Conservation (phyloP, 352 stramenopile species). For the Phytophthora hybrid region DNA sequence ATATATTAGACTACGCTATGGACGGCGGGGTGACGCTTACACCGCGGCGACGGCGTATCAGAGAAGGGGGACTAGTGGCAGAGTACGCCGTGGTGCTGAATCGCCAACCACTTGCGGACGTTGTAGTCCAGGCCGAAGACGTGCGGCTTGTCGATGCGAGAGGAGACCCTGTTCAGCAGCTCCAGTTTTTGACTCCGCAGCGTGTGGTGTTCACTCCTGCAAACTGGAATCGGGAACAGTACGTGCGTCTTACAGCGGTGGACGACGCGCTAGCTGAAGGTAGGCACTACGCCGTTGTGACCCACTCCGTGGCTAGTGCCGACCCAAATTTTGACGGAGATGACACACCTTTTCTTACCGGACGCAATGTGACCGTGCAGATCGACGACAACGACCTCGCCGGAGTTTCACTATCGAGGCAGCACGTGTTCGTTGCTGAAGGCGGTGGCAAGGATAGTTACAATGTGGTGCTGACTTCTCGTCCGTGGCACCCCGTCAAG, state of each 20-base stretch:
- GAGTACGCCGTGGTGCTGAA: constrained; percentile 81
- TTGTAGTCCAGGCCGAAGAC: constrained; percentile 54
- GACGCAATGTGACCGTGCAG: constrained; percentile 64
- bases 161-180: constrained; percentile 47
- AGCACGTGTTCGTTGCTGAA: constrained; percentile 70
- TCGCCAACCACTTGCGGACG: constrained; percentile 58
- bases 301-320: constrained; percentile 48
- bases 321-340: constrained; percentile 67
- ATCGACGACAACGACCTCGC: constrained; percentile 78
- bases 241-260: constrained; percentile 60
- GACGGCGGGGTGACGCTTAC: constrained; percentile 72
- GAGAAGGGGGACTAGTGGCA: constrained; percentile 56
- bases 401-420: constrained; percentile 57
- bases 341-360: constrained; percentile 69
- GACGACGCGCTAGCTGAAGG: constrained; percentile 70
- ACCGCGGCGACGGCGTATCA: constrained; percentile 52
- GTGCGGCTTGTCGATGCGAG: constrained; percentile 45
- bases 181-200: constrained; percentile 44
- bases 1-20: constrained; percentile 78
- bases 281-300: constrained; percentile 67
- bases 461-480: constrained; percentile 59
- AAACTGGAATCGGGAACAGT: constrained; percentile 78
- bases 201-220: constrained; percentile 53
- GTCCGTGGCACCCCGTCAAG: constrained; percentile 65
- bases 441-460: constrained; percentile 66